These are phyloP conservation scores for Aspergillus asperescens DNA, from an alignment of 495 filamentous ascomycete genomes.

Conservation along the genomic window DNA sequence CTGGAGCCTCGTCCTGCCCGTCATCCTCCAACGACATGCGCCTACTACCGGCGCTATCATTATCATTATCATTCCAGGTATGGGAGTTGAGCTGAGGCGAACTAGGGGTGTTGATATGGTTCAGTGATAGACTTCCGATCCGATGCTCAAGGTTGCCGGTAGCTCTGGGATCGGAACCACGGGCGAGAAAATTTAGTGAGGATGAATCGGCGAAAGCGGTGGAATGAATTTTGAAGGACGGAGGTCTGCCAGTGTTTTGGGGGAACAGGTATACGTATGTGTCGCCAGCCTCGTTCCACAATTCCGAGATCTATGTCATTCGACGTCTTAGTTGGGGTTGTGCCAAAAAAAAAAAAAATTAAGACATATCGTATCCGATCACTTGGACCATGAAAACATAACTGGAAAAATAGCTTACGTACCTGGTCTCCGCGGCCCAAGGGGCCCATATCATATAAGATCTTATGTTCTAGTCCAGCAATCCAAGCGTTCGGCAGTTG, in stretches of 20 bases:
- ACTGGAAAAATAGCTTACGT: slow-evolving; percentile 12
- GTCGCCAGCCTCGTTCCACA: slow-evolving; percentile 83
- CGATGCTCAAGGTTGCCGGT: slow-evolving; percentile 30
- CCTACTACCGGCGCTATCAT: slow-evolving; percentile 40
- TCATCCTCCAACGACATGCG: slow-evolving; percentile 41
- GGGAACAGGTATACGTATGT: slow-evolving; percentile 82
- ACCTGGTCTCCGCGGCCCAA: slow-evolving; percentile 58
- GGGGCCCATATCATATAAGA: slow-evolving; percentile 56
- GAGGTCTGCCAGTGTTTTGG: slow-evolving; percentile 54
- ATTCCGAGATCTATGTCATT: slow-evolving; percentile 60
- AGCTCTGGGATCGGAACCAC: slow-evolving; percentile 49
- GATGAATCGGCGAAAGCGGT: slow-evolving; percentile 65
- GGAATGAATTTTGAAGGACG: slow-evolving; percentile 76
- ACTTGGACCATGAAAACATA: no score
- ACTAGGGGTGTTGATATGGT: slow-evolving; percentile 35
- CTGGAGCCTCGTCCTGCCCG: slow-evolving; percentile 38
- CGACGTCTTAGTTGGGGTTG: neutral
- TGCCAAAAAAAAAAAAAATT: neutral
- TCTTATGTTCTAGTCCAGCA: slow-evolving; percentile 49
- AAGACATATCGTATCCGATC: neutral
- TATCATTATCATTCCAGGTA: slow-evolving; percentile 38
- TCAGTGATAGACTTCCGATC: slow-evolving; percentile 37
- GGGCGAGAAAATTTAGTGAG: slow-evolving; percentile 62
- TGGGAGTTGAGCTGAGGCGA: slow-evolving; percentile 37
- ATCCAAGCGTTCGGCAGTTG: slow-evolving; percentile 54